Percentiles rank a stretch among this genome's conserved stretches.
Conservation (phyloP, 2,329 filamentous ascomycete genomes). For the Exophiala sp. region DNA sequence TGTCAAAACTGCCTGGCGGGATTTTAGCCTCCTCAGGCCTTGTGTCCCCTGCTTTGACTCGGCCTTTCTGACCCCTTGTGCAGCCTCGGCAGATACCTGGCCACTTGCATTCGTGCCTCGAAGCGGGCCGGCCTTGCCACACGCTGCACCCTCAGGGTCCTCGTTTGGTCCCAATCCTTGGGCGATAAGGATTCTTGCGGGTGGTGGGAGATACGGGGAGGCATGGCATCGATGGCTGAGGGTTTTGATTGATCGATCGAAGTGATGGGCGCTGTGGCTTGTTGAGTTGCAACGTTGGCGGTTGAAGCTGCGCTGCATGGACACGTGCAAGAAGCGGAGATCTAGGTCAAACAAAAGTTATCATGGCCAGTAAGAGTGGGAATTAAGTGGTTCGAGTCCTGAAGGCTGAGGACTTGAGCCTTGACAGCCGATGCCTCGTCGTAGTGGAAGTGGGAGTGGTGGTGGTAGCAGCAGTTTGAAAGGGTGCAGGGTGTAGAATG, state of each 20-base stretch:
- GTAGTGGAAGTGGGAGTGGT: background rate
- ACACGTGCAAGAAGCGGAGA: background rate
- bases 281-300: background rate
- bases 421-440: background rate
- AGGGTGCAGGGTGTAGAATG: background rate
- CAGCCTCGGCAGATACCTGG: slow-evolving; percentile 25
- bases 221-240: background rate
- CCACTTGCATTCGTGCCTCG: slow-evolving; percentile 9
- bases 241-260: background rate
- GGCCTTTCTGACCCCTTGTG: slow-evolving; percentile 10
- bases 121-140: slow-evolving; percentile 15
- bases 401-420: slow-evolving; percentile 8
- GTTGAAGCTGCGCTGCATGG: background rate
- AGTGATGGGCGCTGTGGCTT: background rate
- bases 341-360: background rate
- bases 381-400: background rate
- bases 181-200: slow-evolving; percentile 13
- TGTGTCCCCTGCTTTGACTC: slow-evolving; percentile 2
- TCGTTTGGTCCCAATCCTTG: slow-evolving; percentile 5
- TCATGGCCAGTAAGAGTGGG: background rate
- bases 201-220: background rate
- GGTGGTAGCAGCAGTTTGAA: background rate
- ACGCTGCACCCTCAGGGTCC: background rate
- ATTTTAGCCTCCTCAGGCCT: slow-evolving; percentile 10
- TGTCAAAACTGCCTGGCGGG: slow-evolving; percentile 3